These are phyloP conservation scores for Pichia phayaonensis DNA, from an alignment of 805 yeast species.

Conservation along the genomic window DNA sequence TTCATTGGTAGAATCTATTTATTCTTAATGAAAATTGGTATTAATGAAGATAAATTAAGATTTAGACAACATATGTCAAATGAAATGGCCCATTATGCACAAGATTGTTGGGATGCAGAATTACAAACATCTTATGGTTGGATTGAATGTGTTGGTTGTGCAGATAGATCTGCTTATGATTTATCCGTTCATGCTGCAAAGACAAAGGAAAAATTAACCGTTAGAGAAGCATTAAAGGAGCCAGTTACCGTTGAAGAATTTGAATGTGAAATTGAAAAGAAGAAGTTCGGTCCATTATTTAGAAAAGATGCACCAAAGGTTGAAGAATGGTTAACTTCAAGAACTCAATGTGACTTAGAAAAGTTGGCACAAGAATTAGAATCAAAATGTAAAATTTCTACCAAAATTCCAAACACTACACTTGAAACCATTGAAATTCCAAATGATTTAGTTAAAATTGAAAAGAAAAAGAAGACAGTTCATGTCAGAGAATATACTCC, in stretches of 20 bases:
- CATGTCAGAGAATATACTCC: slow-evolving; percentile 95
- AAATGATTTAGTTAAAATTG: slow-evolving; percentile 62
- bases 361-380: slow-evolving; percentile 62
- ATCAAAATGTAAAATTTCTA: slow-evolving; percentile 53
- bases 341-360: slow-evolving; percentile 83
- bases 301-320: slow-evolving; percentile 94
- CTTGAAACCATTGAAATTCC: slow-evolving; percentile 57
- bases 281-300: slow-evolving; percentile 96
- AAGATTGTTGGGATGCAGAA: slow-evolving; percentile 99
- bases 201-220: slow-evolving; percentile 92
- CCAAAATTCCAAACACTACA: slow-evolving; percentile 58
- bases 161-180: slow-evolving; percentile 98
- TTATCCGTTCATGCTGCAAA: slow-evolving; percentile 90
- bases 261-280: slow-evolving; percentile 85
- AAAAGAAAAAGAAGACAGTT: slow-evolving; percentile 71
- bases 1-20: slow-evolving; percentile 88
- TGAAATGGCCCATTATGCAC: slow-evolving; percentile 99
- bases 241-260: slow-evolving; percentile 77
- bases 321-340: slow-evolving; percentile 64
- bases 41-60: slow-evolving; percentile 73
- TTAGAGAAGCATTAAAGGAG: slow-evolving; percentile 79
- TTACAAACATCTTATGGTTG: slow-evolving; percentile 93
- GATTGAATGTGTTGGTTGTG: slow-evolving; percentile 99
- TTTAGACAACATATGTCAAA: slow-evolving; percentile 98
- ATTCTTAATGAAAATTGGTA: slow-evolving; percentile 85